Conservation (phyloP, 139 green algal species). For the Chlamydomonas urium region DNA sequence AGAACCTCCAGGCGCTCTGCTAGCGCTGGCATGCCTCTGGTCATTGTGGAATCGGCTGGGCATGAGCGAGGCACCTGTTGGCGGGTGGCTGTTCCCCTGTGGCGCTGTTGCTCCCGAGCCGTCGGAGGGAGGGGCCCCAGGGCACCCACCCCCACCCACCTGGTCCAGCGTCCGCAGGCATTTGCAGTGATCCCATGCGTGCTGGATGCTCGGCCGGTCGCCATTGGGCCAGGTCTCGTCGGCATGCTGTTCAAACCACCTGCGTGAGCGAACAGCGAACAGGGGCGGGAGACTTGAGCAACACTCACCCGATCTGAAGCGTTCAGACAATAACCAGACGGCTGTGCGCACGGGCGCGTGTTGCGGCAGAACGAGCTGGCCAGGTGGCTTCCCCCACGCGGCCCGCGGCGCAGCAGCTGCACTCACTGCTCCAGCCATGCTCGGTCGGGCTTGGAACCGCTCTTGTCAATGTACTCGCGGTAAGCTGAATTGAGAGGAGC, state of each 20-base stretch:
- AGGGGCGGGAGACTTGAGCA: background rate
- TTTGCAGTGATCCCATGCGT: constrained; percentile 16
- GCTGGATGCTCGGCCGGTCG: background rate
- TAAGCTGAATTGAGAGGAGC: constrained; percentile 5
- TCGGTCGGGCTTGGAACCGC: background rate
- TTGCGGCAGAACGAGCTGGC: background rate
- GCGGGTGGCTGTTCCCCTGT: too few species aligned
- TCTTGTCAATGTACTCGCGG: background rate
- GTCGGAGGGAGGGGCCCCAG: too few species aligned
- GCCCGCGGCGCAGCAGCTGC: too few species aligned
- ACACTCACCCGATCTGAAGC: background rate
- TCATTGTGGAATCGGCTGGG: too few species aligned
- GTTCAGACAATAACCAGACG: background rate
- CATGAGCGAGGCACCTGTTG: too few species aligned
- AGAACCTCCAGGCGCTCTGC: too few species aligned
- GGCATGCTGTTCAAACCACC: constrained; percentile 2
- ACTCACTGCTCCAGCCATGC: constrained; percentile 14
- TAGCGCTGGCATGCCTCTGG: too few species aligned
- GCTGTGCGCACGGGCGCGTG: background rate
- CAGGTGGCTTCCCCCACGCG: background rate
- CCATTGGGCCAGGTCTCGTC: constrained; percentile 5
- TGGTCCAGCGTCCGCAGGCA: constrained; percentile 10
- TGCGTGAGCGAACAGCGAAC: background rate
- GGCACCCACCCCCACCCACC: background rate
- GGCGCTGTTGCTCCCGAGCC: too few species aligned